Percentiles rank a stretch among this genome's conserved stretches.
These are phyloP conservation scores for Botryobasidium botryosum DNA, from an alignment of 768 basidiomycete genomes.

Conservation along the genomic window DNA sequence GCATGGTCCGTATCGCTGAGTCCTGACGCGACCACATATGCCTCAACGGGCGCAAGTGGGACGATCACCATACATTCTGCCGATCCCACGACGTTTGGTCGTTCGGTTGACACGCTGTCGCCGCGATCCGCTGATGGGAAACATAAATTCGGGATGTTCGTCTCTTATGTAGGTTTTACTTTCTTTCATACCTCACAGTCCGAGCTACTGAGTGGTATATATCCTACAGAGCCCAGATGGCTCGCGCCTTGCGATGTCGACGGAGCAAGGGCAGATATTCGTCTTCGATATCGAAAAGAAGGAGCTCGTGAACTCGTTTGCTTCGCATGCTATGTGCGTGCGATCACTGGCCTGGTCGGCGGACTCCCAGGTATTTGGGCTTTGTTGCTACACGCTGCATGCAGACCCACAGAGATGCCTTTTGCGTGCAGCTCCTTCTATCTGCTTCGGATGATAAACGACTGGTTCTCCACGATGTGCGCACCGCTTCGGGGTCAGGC, in stretches of 20 bases:
- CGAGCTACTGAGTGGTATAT: too few relatives aligned
- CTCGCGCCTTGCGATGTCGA: slow-evolving; percentile 58
- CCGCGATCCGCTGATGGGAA: slow-evolving; percentile 34
- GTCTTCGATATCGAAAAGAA: slow-evolving; percentile 65
- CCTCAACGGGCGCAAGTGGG: slow-evolving; percentile 54
- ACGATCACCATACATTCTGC: slow-evolving; percentile 61
- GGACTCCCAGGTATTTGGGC: slow-evolving; percentile 51
- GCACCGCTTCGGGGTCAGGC: slow-evolving; percentile 36
- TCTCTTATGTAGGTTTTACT: slow-evolving; percentile 39
- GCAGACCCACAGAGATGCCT: not conserved
- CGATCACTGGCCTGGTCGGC: slow-evolving; percentile 78
- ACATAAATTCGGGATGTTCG: slow-evolving; percentile 62
- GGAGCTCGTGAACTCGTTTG: slow-evolving; percentile 50
- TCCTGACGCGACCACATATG: slow-evolving; percentile 55
- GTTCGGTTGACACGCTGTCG: slow-evolving; percentile 36
- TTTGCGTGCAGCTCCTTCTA: slow-evolving; percentile 46
- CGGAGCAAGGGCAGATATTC: slow-evolving; percentile 77
- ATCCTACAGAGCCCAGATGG: slow-evolving; percentile 73
- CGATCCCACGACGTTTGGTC: slow-evolving; percentile 45
- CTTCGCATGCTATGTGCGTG: slow-evolving; percentile 81
- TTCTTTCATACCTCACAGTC: slow-evolving; percentile 1
- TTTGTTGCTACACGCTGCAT: not conserved
- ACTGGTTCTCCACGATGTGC: slow-evolving; percentile 78
- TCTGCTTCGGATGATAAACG: slow-evolving; percentile 90
- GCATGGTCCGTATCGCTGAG: slow-evolving; percentile 79